A percentile compares a stretch with the other conserved stretches of the same genome.
Evolutionary conservation across 495 filamentous ascomycete genomes (phyloP).

Genomic region (Neurospora terricola): DNA sequence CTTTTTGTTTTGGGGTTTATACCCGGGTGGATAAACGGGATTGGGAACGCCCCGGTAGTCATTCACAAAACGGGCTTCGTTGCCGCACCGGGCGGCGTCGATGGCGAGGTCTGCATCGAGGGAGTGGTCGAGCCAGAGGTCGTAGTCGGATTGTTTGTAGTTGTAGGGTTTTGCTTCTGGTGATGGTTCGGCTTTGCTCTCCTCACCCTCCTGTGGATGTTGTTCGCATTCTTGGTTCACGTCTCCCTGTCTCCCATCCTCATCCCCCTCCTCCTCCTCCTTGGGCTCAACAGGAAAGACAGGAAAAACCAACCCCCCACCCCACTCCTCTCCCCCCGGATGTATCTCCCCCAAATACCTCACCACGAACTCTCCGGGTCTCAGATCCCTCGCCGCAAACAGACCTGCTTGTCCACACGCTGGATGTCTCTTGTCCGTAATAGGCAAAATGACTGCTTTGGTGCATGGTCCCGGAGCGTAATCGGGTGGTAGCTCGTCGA

Average conservation of each 20-base stretch:
- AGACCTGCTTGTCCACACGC: slow-evolving; percentile 56
- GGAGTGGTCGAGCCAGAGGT: slow-evolving; percentile 48
- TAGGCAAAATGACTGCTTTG: slow-evolving; percentile 43
- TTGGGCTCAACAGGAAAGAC: background rate
- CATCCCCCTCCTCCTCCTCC: background rate
- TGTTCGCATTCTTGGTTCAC: background rate
- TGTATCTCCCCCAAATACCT: slow-evolving; percentile 60
- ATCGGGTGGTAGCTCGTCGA: slow-evolving; percentile 24
- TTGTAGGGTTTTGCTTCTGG: slow-evolving; percentile 13
- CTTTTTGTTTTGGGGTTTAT: background rate
- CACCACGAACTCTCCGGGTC: slow-evolving; percentile 47
- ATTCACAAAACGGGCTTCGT: slow-evolving; percentile 64
- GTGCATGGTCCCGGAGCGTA: slow-evolving; percentile 31
- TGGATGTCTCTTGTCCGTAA: slow-evolving; percentile 46
- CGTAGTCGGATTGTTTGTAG: slow-evolving; percentile 51
- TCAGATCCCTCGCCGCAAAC: slow-evolving; percentile 49
- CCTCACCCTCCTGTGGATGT: slow-evolving; percentile 14
- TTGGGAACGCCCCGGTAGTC: slow-evolving; percentile 56
- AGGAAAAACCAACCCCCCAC: background rate
- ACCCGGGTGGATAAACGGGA: background rate
- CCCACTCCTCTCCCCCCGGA: slow-evolving; percentile 11
- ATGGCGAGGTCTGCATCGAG: slow-evolving; percentile 48
- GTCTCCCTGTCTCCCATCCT: background rate
- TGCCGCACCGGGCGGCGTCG: slow-evolving; percentile 51
- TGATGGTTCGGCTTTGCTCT: background rate